These are phyloP conservation scores for Deakozyma indianensis DNA, from an alignment of 805 yeast species.

Conservation along the genomic window DNA sequence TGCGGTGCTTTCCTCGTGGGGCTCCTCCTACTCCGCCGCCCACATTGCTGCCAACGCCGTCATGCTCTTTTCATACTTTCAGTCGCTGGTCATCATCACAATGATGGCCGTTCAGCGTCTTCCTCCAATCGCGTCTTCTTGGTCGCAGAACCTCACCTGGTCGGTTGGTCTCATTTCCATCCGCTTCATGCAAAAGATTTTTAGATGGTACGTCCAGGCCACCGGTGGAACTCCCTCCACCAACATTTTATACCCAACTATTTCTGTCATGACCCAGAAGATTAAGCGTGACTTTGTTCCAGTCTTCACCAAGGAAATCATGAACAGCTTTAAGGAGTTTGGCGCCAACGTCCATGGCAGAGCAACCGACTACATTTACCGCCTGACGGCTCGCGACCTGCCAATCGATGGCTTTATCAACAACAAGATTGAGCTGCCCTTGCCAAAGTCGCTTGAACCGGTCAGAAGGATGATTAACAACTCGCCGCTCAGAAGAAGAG, in stretches of 20 bases:
- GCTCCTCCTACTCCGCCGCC: conserved; percentile 80
- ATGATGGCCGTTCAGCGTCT: conserved; percentile 77
- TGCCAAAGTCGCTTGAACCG: background rate
- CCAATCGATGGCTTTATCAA: background rate
- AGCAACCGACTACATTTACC: background rate
- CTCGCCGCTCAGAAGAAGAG: background rate
- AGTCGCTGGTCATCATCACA: conserved; percentile 66
- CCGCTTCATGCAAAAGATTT: conserved; percentile 68
- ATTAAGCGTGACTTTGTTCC: conserved; percentile 25
- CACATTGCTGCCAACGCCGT: conserved; percentile 79
- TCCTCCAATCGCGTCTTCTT: conserved; percentile 85
- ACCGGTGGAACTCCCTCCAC: conserved; percentile 81
- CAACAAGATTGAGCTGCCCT: background rate
- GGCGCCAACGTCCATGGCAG: background rate
- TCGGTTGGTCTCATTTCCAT: conserved; percentile 81
- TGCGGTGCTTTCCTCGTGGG: conserved; percentile 71
- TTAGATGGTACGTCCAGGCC: conserved; percentile 88
- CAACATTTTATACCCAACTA: conserved; percentile 40
- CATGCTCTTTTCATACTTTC: conserved; percentile 75
- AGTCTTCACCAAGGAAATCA: conserved; percentile 31
- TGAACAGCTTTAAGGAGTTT: background rate
- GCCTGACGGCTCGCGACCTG: background rate
- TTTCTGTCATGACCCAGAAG: conserved; percentile 65
- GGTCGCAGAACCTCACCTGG: conserved; percentile 91
- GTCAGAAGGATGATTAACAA: background rate